A percentile compares a stretch with the other conserved stretches of the same genome.
Evolutionary conservation across 2,329 filamentous ascomycete genomes (phyloP).

Genomic region (Teratosphaeria epicoccoides): DNA sequence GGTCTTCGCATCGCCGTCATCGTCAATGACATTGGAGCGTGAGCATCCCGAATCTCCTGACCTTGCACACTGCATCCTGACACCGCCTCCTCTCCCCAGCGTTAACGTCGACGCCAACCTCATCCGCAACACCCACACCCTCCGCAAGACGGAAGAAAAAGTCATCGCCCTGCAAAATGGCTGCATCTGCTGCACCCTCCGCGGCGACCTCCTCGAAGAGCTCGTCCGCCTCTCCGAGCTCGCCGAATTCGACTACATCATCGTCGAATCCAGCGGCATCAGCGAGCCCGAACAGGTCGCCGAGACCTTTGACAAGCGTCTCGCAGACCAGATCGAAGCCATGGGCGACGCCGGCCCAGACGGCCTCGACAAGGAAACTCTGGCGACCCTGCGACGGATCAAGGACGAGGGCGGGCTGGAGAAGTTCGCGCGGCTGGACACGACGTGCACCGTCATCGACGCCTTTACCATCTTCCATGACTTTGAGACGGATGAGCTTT

Average conservation of each 20-base stretch:
- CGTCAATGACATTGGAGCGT: neutral
- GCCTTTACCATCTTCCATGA: constrained; percentile 63
- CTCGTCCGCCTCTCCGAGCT: constrained; percentile 54
- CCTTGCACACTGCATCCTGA: neutral
- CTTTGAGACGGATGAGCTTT: constrained; percentile 58
- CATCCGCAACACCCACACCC: constrained; percentile 20
- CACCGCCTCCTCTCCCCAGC: constrained; percentile 3
- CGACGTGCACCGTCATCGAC: constrained; percentile 62
- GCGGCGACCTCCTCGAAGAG: constrained; percentile 60
- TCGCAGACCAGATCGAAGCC: constrained; percentile 28
- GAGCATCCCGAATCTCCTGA: neutral
- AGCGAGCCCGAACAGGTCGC: constrained; percentile 65
- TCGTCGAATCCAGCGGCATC: constrained; percentile 62
- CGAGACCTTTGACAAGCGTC: constrained; percentile 56
- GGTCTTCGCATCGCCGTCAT: neutral
- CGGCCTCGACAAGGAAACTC: constrained; percentile 11
- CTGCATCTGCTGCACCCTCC: constrained; percentile 66
- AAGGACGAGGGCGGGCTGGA: constrained; percentile 51
- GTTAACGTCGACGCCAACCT: constrained; percentile 25
- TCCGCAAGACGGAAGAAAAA: constrained; percentile 24
- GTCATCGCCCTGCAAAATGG: constrained; percentile 34
- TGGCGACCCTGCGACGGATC: constrained; percentile 17
- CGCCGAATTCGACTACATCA: constrained; percentile 57
- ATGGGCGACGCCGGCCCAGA: constrained; percentile 20
- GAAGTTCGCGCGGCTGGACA: constrained; percentile 56